These are phyloP conservation scores for Penicillium sp. DNA, from an alignment of 2,329 filamentous ascomycete species.

Conservation along the genomic window DNA sequence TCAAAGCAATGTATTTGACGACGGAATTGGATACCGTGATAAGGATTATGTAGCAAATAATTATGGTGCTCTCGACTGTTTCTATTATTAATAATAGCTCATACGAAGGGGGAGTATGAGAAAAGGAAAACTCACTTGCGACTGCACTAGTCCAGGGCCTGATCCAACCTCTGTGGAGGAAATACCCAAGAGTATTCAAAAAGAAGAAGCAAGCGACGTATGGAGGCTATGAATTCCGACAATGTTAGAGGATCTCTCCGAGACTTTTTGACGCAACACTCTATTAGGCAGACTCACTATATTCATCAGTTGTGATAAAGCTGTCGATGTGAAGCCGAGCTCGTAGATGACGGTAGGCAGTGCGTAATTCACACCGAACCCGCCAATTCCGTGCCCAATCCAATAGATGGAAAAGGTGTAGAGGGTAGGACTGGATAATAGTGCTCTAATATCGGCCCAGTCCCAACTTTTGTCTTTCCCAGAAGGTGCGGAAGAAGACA, in stretches of 20 bases:
- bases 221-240: constrained; percentile 34
- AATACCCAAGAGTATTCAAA: constrained; percentile 39
- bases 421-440: constrained; percentile 41
- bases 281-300: constrained; percentile 37
- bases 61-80: constrained; percentile 40
- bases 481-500: constrained; percentile 30
- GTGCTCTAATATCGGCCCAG: constrained; percentile 30
- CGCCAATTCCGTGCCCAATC: constrained; percentile 50
- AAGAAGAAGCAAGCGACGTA: constrained; percentile 45
- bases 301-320: constrained; percentile 50
- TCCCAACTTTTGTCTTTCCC: constrained; percentile 40
- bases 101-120: neutral
- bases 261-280: no score
- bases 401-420: constrained; percentile 46
- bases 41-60: constrained; percentile 47
- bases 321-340: constrained; percentile 48
- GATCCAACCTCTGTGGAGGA: constrained; percentile 42
- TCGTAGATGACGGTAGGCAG: constrained; percentile 51
- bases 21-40: constrained; percentile 39
- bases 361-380: constrained; percentile 46
- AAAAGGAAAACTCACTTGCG: constrained; percentile 35
- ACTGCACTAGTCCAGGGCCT: constrained; percentile 44
- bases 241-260: neutral
- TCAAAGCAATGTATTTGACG: constrained; percentile 43
- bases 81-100: constrained; percentile 12